phyloP scores from a whole-genome alignment of 2,329 filamentous ascomycete species.

The Pseudogymnoascus sp. region DNA sequence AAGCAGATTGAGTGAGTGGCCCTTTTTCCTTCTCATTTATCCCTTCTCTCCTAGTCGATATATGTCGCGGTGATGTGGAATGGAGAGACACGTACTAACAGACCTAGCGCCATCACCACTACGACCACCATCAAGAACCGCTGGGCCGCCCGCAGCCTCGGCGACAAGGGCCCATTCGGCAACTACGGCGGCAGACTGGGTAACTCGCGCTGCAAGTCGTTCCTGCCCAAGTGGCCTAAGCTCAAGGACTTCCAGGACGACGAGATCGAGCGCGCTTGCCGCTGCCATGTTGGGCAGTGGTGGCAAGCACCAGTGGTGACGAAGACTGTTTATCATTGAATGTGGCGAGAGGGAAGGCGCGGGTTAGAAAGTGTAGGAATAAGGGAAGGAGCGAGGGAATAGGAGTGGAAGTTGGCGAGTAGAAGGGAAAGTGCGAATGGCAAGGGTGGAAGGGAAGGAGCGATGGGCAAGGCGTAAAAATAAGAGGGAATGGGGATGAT shows the following conservation, averaged over 20 bases:
- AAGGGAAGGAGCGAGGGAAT: not conserved
- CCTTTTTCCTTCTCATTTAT: not conserved
- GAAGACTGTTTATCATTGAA: not conserved
- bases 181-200: not conserved
- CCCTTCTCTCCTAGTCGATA: not conserved
- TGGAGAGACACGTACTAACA: not conserved
- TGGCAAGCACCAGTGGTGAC: conserved; percentile 4
- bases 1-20: not conserved
- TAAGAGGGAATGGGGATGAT: too few relatives aligned
- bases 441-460: not conserved
- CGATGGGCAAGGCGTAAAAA: not conserved
- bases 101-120: not conserved
- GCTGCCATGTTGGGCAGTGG: conserved; percentile 1
- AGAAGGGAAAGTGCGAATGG: not conserved
- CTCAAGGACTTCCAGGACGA: conserved; percentile 7
- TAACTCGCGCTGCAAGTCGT: not conserved
- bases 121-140: conserved; percentile 1
- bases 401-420: not conserved
- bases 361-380: too few relatives aligned
- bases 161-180: not conserved
- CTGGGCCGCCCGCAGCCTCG: not conserved
- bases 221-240: conserved; percentile 1
- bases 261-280: not conserved
- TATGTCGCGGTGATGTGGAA: not conserved
- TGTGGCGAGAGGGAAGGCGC: not conserved